Conservation (phyloP, 495 filamentous ascomycete species). For the Neohortaea acidophila region DNA sequence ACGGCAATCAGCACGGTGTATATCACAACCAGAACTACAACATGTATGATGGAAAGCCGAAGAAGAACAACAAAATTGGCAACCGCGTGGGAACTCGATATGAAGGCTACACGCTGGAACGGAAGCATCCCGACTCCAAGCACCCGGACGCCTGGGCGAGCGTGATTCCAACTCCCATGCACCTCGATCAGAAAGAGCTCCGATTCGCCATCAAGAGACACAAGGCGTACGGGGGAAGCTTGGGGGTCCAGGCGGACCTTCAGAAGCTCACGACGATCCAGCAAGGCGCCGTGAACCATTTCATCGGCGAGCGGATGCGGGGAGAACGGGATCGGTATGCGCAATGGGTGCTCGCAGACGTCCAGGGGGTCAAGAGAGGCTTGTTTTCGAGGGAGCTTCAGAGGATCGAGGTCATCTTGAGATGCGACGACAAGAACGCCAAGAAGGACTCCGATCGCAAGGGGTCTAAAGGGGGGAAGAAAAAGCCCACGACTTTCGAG, state of each 20-base stretch:
- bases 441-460: neutral
- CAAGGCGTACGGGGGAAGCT: neutral
- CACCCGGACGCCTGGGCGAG: neutral
- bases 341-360: neutral
- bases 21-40: conserved; percentile 2
- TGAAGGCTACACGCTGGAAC: neutral
- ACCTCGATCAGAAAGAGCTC: neutral
- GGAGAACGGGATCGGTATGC: neutral
- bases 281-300: neutral
- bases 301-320: neutral
- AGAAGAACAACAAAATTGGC: neutral
- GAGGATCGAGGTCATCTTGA: neutral
- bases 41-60: neutral
- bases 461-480: no score
- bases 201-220: neutral
- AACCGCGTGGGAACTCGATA: neutral
- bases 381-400: neutral
- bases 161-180: neutral
- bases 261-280: neutral
- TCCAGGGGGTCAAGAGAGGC: neutral
- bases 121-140: neutral
- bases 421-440: neutral
- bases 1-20: neutral
- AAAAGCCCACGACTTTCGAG: no score
- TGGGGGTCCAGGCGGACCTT: neutral